phyloP scores from a whole-genome alignment of 2,329 filamentous ascomycete genomes.

The Neonectria neomacrospora region DNA sequence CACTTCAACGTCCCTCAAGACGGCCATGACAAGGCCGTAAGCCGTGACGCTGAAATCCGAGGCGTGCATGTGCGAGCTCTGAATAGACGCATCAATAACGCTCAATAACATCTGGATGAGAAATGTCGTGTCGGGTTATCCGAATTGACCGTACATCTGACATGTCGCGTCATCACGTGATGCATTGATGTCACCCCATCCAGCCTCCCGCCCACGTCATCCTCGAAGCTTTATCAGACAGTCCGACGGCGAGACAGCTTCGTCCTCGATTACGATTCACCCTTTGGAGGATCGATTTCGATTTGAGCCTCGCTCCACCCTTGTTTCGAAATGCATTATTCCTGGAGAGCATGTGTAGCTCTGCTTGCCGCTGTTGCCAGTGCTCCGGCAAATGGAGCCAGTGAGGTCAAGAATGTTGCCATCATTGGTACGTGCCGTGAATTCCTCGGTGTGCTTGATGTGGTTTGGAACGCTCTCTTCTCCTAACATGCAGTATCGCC shows the following conservation, averaged over 20 bases:
- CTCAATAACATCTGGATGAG: neutral
- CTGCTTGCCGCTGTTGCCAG: constrained; percentile 33
- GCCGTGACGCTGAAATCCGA: neutral
- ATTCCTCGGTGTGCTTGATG: neutral
- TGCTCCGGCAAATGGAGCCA: constrained; percentile 17
- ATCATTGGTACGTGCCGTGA: constrained; percentile 49
- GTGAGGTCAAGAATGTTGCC: constrained; percentile 49
- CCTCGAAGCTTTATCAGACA: neutral
- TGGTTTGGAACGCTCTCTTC: too few species aligned
- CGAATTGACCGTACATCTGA: too few species aligned
- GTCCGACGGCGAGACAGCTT: neutral
- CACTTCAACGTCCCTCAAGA: neutral
- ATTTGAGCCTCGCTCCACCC: neutral
- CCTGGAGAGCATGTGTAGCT: constrained; percentile 30
- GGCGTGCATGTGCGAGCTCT: neutral
- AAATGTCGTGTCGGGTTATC: neutral
- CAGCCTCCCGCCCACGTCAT: constrained; percentile 9
- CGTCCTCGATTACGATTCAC: neutral
- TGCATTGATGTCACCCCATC: constrained; percentile 7
- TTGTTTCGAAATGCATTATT: constrained; percentile 30
- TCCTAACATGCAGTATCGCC: neutral
- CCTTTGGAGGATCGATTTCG: neutral
- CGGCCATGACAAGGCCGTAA: neutral
- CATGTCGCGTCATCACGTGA: constrained; percentile 14
- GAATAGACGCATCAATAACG: neutral